Evolutionary conservation across 179 eudicot genomes (phyloP), one percentile per base, ranked within the genome.

Genomic region (Carnegiea gigantea): DNA sequence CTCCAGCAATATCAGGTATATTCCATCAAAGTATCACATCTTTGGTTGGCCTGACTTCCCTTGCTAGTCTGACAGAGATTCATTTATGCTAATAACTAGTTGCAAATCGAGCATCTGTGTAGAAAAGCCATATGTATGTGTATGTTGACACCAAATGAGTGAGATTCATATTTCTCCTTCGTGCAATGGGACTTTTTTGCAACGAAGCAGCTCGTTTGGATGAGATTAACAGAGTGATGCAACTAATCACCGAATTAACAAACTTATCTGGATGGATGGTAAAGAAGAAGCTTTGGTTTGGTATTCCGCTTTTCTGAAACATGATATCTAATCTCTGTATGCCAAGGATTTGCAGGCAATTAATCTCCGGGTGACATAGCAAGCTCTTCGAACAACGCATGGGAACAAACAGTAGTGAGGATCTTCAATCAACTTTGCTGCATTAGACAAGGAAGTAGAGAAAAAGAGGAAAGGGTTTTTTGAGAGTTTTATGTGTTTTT

Each of bases 1-100:
- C 97, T 79, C 97, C 97, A 26, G 93, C 92, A 33, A 92, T 92
- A 83, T 92, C 97, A 88, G 97, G 97, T 92, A 87, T 83, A 77
- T 73, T 9, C 21, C 44, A 49, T 70, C 73, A 48, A 53, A 38
- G 6, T 23, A 67, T 77, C 78, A 24, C 28, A 14, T 33, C 20
- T 5, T 70, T 70, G 21, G 5, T 17, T 65, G 23, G 53, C 30
- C 43, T 11, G 18, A 59, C 36, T 46, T 59, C 14, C 33, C 33
- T 77, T 54, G n/a, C 67, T 78, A 77, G 43, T 54, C 9, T 18
- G 36, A 49, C 38, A 28, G 38, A 74, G 36, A 33, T 33, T 33
- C 20, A 28, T 28, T 21, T 13, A 2, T 40, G 44, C 44, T 7
- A 40, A 40, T 40, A 40, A 5, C 57, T 51, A 5, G 44, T 51